Percentiles rank a stretch among this genome's conserved stretches.
phyloP scores from a whole-genome alignment of 1,139 yeast species.

The Pichia cactophila region DNA sequence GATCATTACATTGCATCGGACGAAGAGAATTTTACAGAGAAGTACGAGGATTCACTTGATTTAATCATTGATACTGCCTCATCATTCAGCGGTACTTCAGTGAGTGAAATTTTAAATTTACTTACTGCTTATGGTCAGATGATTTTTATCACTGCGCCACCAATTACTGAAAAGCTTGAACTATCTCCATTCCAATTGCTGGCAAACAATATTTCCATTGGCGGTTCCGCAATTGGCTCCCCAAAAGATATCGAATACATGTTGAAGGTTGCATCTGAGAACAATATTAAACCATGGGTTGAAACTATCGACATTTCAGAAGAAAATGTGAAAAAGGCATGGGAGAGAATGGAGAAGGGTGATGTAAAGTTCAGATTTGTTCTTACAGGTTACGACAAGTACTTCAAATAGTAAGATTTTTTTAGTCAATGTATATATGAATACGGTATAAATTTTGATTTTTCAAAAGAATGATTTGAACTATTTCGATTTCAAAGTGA shows the following conservation, averaged over 20 bases:
- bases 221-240: slow-evolving; percentile 34
- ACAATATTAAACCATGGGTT: slow-evolving; percentile 49
- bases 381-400: slow-evolving; percentile 48
- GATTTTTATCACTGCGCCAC: slow-evolving; percentile 41
- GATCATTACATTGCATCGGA: slow-evolving; percentile 44
- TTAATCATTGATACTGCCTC: slow-evolving; percentile 43
- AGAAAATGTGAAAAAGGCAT: slow-evolving; percentile 41
- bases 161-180: slow-evolving; percentile 26
- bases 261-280: slow-evolving; percentile 47
- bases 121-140: slow-evolving; percentile 37
- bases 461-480: too few species aligned
- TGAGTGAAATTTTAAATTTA: slow-evolving; percentile 30
- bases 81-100: slow-evolving; percentile 32
- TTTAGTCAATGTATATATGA: too few species aligned
- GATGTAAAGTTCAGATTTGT: slow-evolving; percentile 61
- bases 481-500: too few species aligned
- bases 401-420: too few species aligned
- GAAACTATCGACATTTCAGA: slow-evolving; percentile 49
- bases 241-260: slow-evolving; percentile 48
- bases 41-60: slow-evolving; percentile 38
- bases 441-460: too few species aligned
- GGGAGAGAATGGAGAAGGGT: slow-evolving; percentile 43
- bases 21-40: slow-evolving; percentile 25
- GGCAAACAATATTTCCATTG: slow-evolving; percentile 29
- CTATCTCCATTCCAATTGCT: slow-evolving; percentile 27